Base-by-base conservation (phyloP, 2,329 filamentous ascomycete species). In the Colletotrichum tofieldiae region DNA sequence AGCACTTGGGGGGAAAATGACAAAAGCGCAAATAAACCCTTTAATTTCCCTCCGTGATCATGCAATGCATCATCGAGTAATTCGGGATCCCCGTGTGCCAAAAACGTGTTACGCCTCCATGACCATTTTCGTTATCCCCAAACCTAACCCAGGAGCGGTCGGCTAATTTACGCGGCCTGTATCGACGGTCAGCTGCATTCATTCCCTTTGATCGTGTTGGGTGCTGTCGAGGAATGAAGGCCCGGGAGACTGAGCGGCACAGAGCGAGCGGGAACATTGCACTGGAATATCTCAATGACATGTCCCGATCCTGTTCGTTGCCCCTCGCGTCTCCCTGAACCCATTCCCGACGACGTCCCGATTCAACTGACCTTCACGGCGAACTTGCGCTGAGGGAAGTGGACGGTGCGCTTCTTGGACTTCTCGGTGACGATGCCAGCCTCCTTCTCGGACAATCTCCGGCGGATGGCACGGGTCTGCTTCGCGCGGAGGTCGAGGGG, bases 351-450 rank as follows among this genome's bases (percentile, higher is more conserved):
- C 6, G 11, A 32, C 12, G 9, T 55, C 47, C 59, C 54, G 9
- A 43, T 45, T 67, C 60, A 32, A 73, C 80, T 77, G 90, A 95
- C 96, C 96, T 98, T 99, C 87, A 99, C 94, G 86, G 96, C 96
- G 88, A 93, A 99, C 90, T 97, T 98, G 88, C 96, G 93, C 91
- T 97, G 94, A 79, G 96, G 96, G 91, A 99, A 99, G 90, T 99
- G 96, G 79, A 90, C 92, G 85, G 90, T 86, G 89, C 93, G 94
- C 94, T 99, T 99, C 92, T 95, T 95, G 86, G 95, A 93, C 93
- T 97, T 98, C 88, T 96, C 93, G 79, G 97, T 93, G 82, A 92
- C 89, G 85, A 92, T 90, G 81, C 91, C 90, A 81, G 93, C 92
- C 88, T 99, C 96, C 90, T 97, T 91, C 86, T 94, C 93, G 83